Base-by-base conservation (phyloP, 2,329 filamentous ascomycete species). In the Pseudopithomyces maydicus region DNA sequence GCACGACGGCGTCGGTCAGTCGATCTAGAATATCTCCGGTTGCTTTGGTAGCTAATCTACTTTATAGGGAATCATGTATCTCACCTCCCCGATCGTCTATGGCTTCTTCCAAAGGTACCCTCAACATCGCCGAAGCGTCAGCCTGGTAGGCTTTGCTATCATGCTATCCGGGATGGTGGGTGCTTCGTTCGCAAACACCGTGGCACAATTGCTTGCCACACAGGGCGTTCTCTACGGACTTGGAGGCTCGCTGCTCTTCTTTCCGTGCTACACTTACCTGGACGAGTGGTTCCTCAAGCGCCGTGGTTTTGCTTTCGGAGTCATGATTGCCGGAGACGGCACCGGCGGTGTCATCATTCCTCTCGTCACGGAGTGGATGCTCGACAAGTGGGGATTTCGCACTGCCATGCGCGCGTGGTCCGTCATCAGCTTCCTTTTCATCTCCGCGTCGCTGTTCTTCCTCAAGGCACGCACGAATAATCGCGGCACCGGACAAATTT, bases 241-340 rank as follows among this genome's bases (percentile, higher is more conserved):
- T 11, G 45, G 45, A 12, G 45, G 32, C 45, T 48, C 45, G 8
- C n/a, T 48, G 20, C 33, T 36, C 2, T 48, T 36, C 20, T 48
- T 48, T 12, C 45, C 45, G 12, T 19, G 29, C 10, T 48, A 48
- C 32, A 60, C 83, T 35, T 86, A 85, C 72, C 77, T 87, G 57
- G 82, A 87, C 60, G 82, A 87, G 65, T 88, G 84, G 84, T 88
- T 87, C 68, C 77, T 83, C 38, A 77, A 76, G 39, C 79, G 80
- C 35, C 84, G 84, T 49, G 84, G 85, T 1, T 71, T 87, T 35
- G 85, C 85, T 2, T 85, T 84, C 63, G 87, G 86, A n/a, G 80
- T 39, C 20, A 26, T 61, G 52, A 48, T 48, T 19, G 45, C 45
- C 19, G 45, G 33, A 5, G 45, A 48, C 14, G 45, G 45, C n/a